phyloP scores from a whole-genome alignment of 2,329 filamentous ascomycete species.

The Penicillium decumbens region DNA sequence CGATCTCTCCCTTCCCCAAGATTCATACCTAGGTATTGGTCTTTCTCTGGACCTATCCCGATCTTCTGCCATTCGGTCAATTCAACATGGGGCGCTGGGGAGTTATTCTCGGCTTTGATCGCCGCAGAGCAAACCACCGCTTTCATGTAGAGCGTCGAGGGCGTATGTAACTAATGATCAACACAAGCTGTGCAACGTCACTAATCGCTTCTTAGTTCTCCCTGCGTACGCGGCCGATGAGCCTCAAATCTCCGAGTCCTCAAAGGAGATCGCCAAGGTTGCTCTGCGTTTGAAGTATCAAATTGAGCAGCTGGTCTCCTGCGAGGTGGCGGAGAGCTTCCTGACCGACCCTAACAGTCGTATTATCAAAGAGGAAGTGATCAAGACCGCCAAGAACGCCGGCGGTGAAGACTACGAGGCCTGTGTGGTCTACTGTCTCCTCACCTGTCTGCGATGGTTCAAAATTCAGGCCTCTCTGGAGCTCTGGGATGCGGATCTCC shows the following conservation, averaged over 20 bases:
- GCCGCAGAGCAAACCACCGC: slow-evolving; percentile 28
- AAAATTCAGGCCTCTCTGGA: slow-evolving; percentile 71
- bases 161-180: slow-evolving; percentile 36
- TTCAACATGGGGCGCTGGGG: slow-evolving; percentile 39
- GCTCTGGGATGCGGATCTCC: slow-evolving; percentile 87
- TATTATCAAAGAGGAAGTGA: slow-evolving; percentile 74
- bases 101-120: slow-evolving; percentile 30
- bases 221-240: slow-evolving; percentile 39
- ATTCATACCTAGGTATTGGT: neutral
- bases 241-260: slow-evolving; percentile 61
- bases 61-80: neutral
- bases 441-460: slow-evolving; percentile 73
- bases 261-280: slow-evolving; percentile 79
- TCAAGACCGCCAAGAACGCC: slow-evolving; percentile 75
- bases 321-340: slow-evolving; percentile 72
- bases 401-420: slow-evolving; percentile 68
- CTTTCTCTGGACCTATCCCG: neutral
- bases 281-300: slow-evolving; percentile 86
- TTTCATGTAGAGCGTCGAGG: slow-evolving; percentile 38
- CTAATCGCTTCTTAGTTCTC: slow-evolving; percentile 36
- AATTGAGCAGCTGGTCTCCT: slow-evolving; percentile 82
- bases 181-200: slow-evolving; percentile 2
- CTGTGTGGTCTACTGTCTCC: slow-evolving; percentile 78
- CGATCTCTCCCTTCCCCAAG: neutral
- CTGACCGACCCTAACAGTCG: slow-evolving; percentile 78